A percentile compares a stretch with the other conserved stretches of the same genome.
phyloP scores from a whole-genome alignment of 257 asterid species.

The Ilex aquifolium region DNA sequence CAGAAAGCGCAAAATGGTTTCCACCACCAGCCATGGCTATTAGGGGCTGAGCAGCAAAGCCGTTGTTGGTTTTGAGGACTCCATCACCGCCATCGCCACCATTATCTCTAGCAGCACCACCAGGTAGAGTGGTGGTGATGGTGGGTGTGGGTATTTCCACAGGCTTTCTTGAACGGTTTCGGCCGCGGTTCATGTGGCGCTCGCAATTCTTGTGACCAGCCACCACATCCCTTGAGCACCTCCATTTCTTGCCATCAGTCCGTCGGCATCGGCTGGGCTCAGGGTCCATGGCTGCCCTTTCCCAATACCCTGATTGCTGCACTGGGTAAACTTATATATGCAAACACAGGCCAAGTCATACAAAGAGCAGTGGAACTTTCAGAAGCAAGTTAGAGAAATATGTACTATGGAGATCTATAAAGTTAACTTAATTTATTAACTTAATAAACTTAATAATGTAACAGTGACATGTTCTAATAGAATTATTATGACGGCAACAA shows the following conservation, averaged over 20 bases:
- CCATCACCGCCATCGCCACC: slow-evolving; percentile 1
- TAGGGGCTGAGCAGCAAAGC: slow-evolving; percentile 8
- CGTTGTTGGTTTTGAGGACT: slow-evolving; percentile 11
- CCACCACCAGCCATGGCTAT: slow-evolving; percentile 9
- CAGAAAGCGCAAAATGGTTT: slow-evolving; percentile 38
- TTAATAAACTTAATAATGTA: no score
- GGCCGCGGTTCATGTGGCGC: slow-evolving; percentile 92
- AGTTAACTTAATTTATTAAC: no score
- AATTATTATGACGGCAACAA: no score
- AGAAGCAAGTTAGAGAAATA: no score
- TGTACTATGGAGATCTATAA: no score
- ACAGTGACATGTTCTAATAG: no score
- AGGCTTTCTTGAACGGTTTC: slow-evolving; percentile 99
- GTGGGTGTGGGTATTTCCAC: slow-evolving; percentile 79
- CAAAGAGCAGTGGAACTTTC: background rate
- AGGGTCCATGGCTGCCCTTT: slow-evolving; percentile 79
- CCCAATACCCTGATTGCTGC: slow-evolving; percentile 84
- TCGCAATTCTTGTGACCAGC: slow-evolving; percentile 85
- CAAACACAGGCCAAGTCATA: background rate
- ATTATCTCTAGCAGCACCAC: background rate
- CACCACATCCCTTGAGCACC: slow-evolving; percentile 92
- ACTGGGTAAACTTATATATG: slow-evolving; percentile 20
- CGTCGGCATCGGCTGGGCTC: slow-evolving; percentile 95
- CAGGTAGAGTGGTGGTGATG: background rate
- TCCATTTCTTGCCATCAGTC: slow-evolving; percentile 96